Evolutionary conservation across 176 grass and related monocot species (phyloP).

Genomic region (Bolboschoenus planiculmis): DNA sequence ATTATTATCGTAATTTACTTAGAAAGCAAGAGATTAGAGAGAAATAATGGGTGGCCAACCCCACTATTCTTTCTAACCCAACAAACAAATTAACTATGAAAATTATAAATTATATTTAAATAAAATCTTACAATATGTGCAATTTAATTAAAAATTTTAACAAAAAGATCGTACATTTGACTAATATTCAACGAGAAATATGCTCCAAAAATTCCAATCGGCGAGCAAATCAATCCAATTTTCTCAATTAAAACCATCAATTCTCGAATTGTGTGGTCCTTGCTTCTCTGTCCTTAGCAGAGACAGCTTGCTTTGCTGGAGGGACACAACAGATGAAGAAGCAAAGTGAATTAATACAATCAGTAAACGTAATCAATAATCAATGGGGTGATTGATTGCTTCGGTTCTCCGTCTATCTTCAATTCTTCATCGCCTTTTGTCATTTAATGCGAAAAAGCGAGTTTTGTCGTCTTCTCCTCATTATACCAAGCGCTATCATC

Average conservation of each 20-base stretch:
- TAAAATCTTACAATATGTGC: too few relatives aligned
- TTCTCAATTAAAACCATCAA: not conserved
- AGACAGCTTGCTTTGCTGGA: not conserved
- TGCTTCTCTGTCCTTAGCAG: not conserved
- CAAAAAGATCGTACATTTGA: too few relatives aligned
- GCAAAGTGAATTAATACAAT: too few relatives aligned
- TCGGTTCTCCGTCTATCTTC: not conserved
- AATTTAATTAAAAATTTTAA: too few relatives aligned
- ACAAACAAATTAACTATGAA: too few relatives aligned
- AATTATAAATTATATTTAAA: too few relatives aligned
- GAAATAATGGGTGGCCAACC: too few relatives aligned
- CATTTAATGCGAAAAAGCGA: slow-evolving; percentile 13
- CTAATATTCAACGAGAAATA: too few relatives aligned
- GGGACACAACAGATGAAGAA: not conserved
- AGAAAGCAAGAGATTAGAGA: too few relatives aligned
- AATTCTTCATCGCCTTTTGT: not conserved
- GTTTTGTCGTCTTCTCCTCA: not conserved
- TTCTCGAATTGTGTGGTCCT: not conserved
- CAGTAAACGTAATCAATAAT: too few relatives aligned
- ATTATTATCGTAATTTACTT: too few relatives aligned
- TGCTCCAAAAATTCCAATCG: not conserved
- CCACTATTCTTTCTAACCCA: too few relatives aligned
- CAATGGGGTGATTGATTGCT: not conserved
- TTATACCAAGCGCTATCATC: not conserved
- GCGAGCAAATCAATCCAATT: not conserved